phyloP scores from a whole-genome alignment of 352 stramenopile species.

The Phytophthora tubulina region DNA sequence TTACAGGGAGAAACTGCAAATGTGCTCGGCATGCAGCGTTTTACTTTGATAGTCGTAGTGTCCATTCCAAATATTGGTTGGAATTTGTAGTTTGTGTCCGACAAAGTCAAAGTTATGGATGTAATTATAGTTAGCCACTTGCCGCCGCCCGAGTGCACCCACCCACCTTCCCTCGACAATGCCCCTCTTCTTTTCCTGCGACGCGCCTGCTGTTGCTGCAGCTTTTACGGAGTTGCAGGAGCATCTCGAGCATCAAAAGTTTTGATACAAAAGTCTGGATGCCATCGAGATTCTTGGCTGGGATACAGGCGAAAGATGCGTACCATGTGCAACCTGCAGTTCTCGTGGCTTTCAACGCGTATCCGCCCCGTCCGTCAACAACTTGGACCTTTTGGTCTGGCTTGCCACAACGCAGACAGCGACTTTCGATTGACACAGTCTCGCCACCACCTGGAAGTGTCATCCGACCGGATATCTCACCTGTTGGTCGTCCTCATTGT shows the following conservation, averaged over 20 bases:
- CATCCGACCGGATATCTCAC: slow-evolving; percentile 10
- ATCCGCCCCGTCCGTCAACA: slow-evolving; percentile 18
- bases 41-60: too few species aligned
- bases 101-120: slow-evolving; percentile 18
- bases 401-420: slow-evolving; percentile 16
- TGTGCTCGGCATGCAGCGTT: not conserved
- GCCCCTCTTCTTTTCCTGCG: slow-evolving; percentile 32
- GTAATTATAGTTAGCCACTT: slow-evolving; percentile 1
- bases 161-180: slow-evolving; percentile 29
- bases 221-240: slow-evolving; percentile 43
- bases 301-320: slow-evolving; percentile 41
- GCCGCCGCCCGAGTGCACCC: not conserved
- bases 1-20: not conserved
- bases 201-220: slow-evolving; percentile 41
- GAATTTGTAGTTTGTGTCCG: slow-evolving; percentile 1
- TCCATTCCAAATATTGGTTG: not conserved
- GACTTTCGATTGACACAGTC: slow-evolving; percentile 31
- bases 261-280: not conserved
- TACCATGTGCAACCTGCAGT: slow-evolving; percentile 37
- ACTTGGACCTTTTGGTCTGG: slow-evolving; percentile 21
- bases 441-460: slow-evolving; percentile 11
- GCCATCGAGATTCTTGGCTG: slow-evolving; percentile 21
- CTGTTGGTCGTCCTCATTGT: slow-evolving; percentile 17
- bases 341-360: slow-evolving; percentile 28
- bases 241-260: slow-evolving; percentile 27